phyloP scores from a whole-genome alignment of 192 early-diverging fungal genomes.

The Mortierella alpina region DNA sequence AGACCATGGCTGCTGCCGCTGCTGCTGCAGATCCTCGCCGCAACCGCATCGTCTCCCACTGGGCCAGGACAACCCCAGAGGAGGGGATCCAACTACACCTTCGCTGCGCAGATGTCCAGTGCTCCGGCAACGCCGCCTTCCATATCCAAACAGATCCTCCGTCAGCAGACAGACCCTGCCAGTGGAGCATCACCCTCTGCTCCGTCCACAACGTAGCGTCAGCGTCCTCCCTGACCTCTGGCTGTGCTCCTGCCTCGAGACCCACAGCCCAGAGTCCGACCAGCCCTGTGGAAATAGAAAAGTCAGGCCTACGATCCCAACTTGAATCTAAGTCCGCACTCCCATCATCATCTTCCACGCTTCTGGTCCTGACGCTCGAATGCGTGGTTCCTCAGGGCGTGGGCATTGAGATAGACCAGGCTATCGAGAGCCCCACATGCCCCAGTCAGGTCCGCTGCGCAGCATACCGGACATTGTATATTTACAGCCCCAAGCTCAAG shows the following conservation, averaged over 20 bases:
- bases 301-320: background rate
- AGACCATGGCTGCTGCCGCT: too few relatives aligned
- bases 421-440: slow-evolving; percentile 4
- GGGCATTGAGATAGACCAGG: background rate
- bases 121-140: background rate
- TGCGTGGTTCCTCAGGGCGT: slow-evolving; percentile 1
- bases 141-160: slow-evolving; percentile 19
- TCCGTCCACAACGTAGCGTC: background rate
- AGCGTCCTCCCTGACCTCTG: too few relatives aligned
- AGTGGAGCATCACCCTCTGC: slow-evolving; percentile 34
- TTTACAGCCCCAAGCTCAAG: slow-evolving; percentile 30
- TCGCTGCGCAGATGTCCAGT: slow-evolving; percentile 3
- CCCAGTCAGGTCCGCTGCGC: slow-evolving; percentile 9
- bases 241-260: background rate
- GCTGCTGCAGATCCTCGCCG: too few relatives aligned
- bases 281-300: too few relatives aligned
- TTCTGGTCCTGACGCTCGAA: slow-evolving; percentile 18
- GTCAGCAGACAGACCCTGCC: slow-evolving; percentile 19
- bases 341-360: background rate
- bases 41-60: slow-evolving; percentile 24
- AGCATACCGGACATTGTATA: slow-evolving; percentile 32
- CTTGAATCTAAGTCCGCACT: too few relatives aligned
- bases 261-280: background rate
- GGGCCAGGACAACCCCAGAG: slow-evolving; percentile 35
- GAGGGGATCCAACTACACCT: slow-evolving; percentile 44